These are phyloP conservation scores for Boletellus ananas DNA, from an alignment of 768 basidiomycete genomes.

Conservation along the genomic window DNA sequence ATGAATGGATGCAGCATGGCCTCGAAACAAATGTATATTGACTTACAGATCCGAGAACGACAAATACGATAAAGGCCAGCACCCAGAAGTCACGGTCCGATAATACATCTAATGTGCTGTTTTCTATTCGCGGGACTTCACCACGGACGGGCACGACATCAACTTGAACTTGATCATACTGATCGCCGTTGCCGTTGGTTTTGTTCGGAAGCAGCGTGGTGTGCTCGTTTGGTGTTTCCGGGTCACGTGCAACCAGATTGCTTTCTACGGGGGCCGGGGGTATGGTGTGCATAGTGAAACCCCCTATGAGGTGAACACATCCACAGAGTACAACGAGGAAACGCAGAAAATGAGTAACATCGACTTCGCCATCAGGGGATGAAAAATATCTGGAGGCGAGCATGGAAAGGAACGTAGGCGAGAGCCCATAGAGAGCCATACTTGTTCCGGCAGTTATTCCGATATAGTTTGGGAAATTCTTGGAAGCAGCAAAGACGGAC, in stretches of 20 bases:
- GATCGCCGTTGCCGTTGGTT: slow-evolving; percentile 10
- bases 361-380: slow-evolving; percentile 39
- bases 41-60: slow-evolving; percentile 69
- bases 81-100: slow-evolving; percentile 62
- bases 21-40: not conserved
- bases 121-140: slow-evolving; percentile 14
- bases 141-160: slow-evolving; percentile 24
- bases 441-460: slow-evolving; percentile 64
- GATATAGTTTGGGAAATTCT: slow-evolving; percentile 59
- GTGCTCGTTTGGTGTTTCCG: slow-evolving; percentile 26
- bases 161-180: slow-evolving; percentile 12
- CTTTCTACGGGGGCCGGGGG: slow-evolving; percentile 8
- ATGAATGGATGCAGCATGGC: not conserved
- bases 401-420: slow-evolving; percentile 67
- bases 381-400: slow-evolving; percentile 64
- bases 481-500: slow-evolving; percentile 70
- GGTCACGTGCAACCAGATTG: slow-evolving; percentile 4
- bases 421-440: slow-evolving; percentile 77
- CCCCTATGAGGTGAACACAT: slow-evolving; percentile 51
- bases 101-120: slow-evolving; percentile 42
- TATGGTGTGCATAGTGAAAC: slow-evolving; percentile 37
- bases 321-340: slow-evolving; percentile 58
- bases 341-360: slow-evolving; percentile 46
- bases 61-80: slow-evolving; percentile 46
- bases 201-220: slow-evolving; percentile 30